phyloP scores from a whole-genome alignment of 2,329 filamentous ascomycete species.

The Scedosporium dehoogii region DNA sequence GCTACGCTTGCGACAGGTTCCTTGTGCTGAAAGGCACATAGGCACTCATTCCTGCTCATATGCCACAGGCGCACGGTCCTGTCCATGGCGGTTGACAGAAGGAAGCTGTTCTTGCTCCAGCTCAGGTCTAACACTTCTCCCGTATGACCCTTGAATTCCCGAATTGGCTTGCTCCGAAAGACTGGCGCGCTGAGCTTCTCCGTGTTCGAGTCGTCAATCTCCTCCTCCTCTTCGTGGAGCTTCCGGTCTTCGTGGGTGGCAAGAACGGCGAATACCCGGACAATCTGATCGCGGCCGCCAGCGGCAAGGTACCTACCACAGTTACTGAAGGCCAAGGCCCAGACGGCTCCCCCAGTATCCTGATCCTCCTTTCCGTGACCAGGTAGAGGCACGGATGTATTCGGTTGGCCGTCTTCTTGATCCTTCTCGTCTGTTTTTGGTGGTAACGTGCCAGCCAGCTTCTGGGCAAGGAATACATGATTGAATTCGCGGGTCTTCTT shows the following conservation, averaged over 20 bases:
- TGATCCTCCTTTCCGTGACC: constrained; percentile 28
- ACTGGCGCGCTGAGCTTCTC: constrained; percentile 79
- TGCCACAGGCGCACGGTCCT: constrained; percentile 96
- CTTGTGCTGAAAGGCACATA: constrained; percentile 89
- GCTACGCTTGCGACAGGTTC: constrained; percentile 92
- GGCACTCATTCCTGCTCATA: constrained; percentile 69
- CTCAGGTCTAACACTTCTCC: constrained; percentile 83
- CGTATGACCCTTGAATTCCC: constrained; percentile 75
- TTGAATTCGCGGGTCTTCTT: constrained; percentile 79
- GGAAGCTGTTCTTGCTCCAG: constrained; percentile 99
- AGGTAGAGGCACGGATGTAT: constrained; percentile 15
- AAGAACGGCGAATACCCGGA: constrained; percentile 84
- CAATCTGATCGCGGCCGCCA: constrained; percentile 78
- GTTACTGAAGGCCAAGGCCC: constrained; percentile 86
- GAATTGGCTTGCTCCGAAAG: constrained; percentile 67
- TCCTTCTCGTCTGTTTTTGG: constrained; percentile 18
- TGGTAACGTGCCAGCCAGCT: constrained; percentile 57
- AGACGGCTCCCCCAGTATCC: constrained; percentile 58
- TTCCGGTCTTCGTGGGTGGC: constrained; percentile 70
- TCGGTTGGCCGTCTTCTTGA: constrained; percentile 16
- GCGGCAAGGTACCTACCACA: constrained; percentile 87
- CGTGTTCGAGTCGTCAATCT: constrained; percentile 24
- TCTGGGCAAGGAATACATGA: constrained; percentile 82
- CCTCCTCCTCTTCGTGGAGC: constrained; percentile 61
- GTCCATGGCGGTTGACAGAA: constrained; percentile 94